Evolutionary conservation across 495 filamentous ascomycete species (phyloP).

Genomic region (Gamarada debralockiae): DNA sequence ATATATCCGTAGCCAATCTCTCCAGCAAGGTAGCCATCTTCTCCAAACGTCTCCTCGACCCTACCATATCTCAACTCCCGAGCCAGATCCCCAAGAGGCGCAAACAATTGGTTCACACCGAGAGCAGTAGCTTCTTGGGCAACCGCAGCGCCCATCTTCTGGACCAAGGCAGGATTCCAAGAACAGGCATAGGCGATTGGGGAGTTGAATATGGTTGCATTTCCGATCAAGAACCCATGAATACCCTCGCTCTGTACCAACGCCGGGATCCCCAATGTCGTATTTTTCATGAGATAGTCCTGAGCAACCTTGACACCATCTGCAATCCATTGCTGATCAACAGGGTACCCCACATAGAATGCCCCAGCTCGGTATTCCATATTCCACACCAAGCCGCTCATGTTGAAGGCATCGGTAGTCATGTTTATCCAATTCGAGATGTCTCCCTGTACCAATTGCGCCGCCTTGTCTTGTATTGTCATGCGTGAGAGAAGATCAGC

Average conservation of each 20-base stretch:
- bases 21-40: slow-evolving; percentile 58
- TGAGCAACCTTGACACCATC: slow-evolving; percentile 19
- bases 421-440: slow-evolving; percentile 67
- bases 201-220: slow-evolving; percentile 73
- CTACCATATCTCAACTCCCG: slow-evolving; percentile 64
- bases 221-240: slow-evolving; percentile 64
- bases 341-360: slow-evolving; percentile 67
- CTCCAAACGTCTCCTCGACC: slow-evolving; percentile 65
- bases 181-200: slow-evolving; percentile 67
- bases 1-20: slow-evolving; percentile 25
- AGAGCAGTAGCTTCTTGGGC: slow-evolving; percentile 55
- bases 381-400: slow-evolving; percentile 58
- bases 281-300: slow-evolving; percentile 28
- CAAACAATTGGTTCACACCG: slow-evolving; percentile 65
- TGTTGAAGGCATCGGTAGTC: slow-evolving; percentile 55
- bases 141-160: slow-evolving; percentile 58
- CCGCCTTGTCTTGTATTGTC: slow-evolving; percentile 66
- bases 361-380: slow-evolving; percentile 58
- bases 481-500: slow-evolving; percentile 61
- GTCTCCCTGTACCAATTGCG: slow-evolving; percentile 66
- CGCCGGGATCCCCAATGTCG: slow-evolving; percentile 63
- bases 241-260: slow-evolving; percentile 69
- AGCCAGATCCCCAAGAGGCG: slow-evolving; percentile 62
- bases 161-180: slow-evolving; percentile 53
- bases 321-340: slow-evolving; percentile 58